Conservation (phyloP, 345 rosid species). For the Arabidopsis suecica region DNA sequence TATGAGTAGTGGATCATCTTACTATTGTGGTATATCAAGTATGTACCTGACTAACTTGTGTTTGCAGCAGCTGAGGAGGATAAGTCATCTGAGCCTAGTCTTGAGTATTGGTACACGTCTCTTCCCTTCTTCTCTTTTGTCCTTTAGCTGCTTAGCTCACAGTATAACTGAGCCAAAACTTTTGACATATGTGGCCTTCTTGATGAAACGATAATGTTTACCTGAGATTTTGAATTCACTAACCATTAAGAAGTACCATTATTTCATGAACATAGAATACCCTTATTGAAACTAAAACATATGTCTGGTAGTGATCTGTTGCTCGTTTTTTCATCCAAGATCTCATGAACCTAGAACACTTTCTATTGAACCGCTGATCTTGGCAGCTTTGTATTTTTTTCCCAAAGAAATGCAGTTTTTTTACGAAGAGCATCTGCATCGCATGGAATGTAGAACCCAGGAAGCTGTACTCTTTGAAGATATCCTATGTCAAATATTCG, state of each 20-base stretch:
- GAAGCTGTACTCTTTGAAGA: conserved; percentile 82
- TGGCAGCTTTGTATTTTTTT: neutral
- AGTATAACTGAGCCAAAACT: conserved; percentile 43
- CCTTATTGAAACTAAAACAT: neutral
- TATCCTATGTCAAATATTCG: conserved; percentile 84
- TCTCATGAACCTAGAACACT: neutral
- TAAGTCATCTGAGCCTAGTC: conserved; percentile 85
- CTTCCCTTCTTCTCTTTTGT: neutral
- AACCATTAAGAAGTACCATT: neutral
- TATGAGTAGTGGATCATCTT: too few species aligned
- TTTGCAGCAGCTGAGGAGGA: conserved; percentile 68
- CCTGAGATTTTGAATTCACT: neutral
- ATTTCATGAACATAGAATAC: neutral
- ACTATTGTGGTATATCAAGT: too few species aligned
- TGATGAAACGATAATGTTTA: neutral
- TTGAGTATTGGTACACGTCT: conserved; percentile 75
- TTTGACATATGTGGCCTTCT: conserved; percentile 32
- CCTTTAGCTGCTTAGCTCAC: conserved; percentile 1
- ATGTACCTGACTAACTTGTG: too few species aligned
- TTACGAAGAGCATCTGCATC: conserved; percentile 88
- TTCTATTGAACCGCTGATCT: conserved; percentile 7
- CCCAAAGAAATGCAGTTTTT: conserved; percentile 86
- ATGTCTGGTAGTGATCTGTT: neutral
- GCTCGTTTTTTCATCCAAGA: neutral
- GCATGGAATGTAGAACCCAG: conserved; percentile 83